Conservation (phyloP, 1,139 yeast genomes). For the Yamadazyma siamensis region DNA sequence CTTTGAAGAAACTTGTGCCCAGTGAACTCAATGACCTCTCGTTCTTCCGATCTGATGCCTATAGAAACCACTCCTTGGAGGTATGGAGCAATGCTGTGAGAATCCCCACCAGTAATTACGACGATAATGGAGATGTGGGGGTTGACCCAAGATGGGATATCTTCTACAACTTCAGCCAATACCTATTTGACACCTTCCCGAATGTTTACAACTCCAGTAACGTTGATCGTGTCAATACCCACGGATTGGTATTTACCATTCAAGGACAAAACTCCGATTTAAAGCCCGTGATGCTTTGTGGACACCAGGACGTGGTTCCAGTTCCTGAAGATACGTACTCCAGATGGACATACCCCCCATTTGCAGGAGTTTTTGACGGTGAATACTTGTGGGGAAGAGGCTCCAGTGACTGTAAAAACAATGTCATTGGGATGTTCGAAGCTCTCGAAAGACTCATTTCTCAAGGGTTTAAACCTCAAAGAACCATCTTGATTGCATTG, state of each 20-base stretch:
- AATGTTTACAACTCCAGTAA: slow-evolving; percentile 45
- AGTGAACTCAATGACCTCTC: slow-evolving; percentile 10
- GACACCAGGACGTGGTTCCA: slow-evolving; percentile 86
- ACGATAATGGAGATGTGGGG: slow-evolving; percentile 33
- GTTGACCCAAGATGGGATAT: slow-evolving; percentile 29
- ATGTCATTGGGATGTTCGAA: slow-evolving; percentile 37
- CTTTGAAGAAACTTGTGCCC: slow-evolving; percentile 16
- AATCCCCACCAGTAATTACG: slow-evolving; percentile 34
- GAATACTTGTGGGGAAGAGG: slow-evolving; percentile 39
- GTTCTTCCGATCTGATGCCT: slow-evolving; percentile 21
- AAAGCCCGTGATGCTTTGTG: slow-evolving; percentile 67
- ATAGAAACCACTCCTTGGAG: slow-evolving; percentile 23
- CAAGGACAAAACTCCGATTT: slow-evolving; percentile 50
- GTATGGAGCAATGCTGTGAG: slow-evolving; percentile 26
- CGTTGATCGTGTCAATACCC: slow-evolving; percentile 57
- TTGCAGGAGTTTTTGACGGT: slow-evolving; percentile 66
- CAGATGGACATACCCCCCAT: slow-evolving; percentile 71
- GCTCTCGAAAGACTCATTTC: slow-evolving; percentile 32
- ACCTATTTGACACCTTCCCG: slow-evolving; percentile 58
- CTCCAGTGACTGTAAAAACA: slow-evolving; percentile 40
- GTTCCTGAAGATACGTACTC: slow-evolving; percentile 56
- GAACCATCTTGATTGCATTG: slow-evolving; percentile 39
- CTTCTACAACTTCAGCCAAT: slow-evolving; percentile 53
- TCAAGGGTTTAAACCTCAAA: slow-evolving; percentile 27
- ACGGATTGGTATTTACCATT: slow-evolving; percentile 68